Conservation (phyloP, 352 stramenopile genomes). For the Plasmopara muralis region DNA sequence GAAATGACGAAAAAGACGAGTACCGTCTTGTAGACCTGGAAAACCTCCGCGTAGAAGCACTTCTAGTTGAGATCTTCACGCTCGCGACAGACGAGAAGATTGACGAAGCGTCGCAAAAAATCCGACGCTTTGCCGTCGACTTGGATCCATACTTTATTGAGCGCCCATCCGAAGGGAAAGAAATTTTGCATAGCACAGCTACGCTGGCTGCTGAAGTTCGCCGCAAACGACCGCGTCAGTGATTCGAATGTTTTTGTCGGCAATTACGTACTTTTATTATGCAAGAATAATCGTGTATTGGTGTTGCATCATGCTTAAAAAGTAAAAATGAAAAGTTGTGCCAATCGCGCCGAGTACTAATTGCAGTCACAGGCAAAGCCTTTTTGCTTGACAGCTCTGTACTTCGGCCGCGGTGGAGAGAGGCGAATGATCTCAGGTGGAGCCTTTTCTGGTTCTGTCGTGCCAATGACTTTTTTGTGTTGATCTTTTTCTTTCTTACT, state of each 20-base stretch:
- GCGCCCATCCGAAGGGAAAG: slow-evolving; percentile 74
- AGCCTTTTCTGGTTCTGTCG: slow-evolving; percentile 1
- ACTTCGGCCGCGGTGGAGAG: slow-evolving; percentile 20
- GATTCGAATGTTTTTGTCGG: not conserved
- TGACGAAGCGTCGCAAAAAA: slow-evolving; percentile 75
- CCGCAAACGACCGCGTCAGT: slow-evolving; percentile 63
- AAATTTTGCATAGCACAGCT: slow-evolving; percentile 77
- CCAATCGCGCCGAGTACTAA: slow-evolving; percentile 10
- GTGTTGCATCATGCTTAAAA: slow-evolving; percentile 5
- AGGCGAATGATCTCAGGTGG: slow-evolving; percentile 39
- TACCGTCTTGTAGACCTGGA: slow-evolving; percentile 79
- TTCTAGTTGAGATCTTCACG: slow-evolving; percentile 79
- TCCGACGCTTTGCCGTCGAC: slow-evolving; percentile 73
- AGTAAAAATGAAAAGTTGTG: slow-evolving; percentile 11
- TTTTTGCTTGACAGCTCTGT: slow-evolving; percentile 19
- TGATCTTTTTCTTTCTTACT: slow-evolving; percentile 21
- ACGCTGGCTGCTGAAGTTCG: slow-evolving; percentile 73
- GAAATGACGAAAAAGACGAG: slow-evolving; percentile 62
- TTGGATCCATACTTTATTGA: slow-evolving; percentile 83
- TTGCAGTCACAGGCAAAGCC: slow-evolving; percentile 47
- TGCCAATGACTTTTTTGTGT: not conserved
- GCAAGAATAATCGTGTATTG: too few relatives aligned
- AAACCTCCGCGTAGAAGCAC: slow-evolving; percentile 76
- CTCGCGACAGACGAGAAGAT: slow-evolving; percentile 84
- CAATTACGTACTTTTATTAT: too few relatives aligned